Evolutionary conservation across 139 green algal genomes (phyloP).

Genomic region (Deuterostichococcus epilithicus): DNA sequence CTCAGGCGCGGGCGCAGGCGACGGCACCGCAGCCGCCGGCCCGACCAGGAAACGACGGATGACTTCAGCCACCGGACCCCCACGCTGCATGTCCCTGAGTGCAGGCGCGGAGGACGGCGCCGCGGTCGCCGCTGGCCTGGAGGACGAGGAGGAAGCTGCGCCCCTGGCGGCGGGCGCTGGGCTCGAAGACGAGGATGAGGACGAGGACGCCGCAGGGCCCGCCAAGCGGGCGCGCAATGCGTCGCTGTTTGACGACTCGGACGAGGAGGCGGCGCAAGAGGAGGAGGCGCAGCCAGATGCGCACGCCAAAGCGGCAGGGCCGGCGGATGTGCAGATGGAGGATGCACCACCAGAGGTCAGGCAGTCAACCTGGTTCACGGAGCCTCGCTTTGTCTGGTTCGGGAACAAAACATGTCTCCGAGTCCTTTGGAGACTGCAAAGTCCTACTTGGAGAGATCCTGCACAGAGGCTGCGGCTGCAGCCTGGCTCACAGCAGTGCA

Average conservation of each 20-base stretch:
- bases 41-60: background rate
- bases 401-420: too few species aligned
- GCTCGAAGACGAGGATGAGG: constrained; percentile 3
- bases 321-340: too few species aligned
- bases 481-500: too few species aligned
- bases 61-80: background rate
- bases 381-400: too few species aligned
- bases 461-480: too few species aligned
- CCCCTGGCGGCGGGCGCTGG: background rate
- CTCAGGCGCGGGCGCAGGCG: background rate
- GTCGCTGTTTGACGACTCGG: constrained; percentile 10
- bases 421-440: too few species aligned
- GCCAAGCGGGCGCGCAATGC: constrained; percentile 2
- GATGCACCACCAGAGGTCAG: too few species aligned
- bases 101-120: background rate
- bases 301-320: background rate
- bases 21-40: background rate
- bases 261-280: constrained; percentile 2
- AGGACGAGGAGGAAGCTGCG: background rate
- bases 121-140: background rate
- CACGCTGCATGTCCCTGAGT: background rate
- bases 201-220: background rate
- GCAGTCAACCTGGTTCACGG: too few species aligned
- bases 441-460: too few species aligned
- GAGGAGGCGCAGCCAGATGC: background rate